A percentile compares a stretch with the other conserved stretches of the same genome.
Evolutionary conservation across 2,329 filamentous ascomycete species (phyloP).

Genomic region (Penicillium aurantiogriseum): DNA sequence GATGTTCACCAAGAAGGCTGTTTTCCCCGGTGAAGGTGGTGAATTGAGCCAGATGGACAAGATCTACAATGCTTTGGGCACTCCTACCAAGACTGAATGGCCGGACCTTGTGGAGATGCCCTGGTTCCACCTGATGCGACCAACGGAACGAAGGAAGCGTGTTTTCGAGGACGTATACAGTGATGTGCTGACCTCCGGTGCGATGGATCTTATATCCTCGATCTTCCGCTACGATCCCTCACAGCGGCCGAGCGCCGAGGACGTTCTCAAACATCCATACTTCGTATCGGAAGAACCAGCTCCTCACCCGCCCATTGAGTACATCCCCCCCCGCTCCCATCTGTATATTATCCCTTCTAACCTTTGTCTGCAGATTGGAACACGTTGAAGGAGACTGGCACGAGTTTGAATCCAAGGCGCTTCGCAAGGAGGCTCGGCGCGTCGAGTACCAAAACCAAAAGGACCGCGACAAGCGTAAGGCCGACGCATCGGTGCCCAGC

Average conservation of each 20-base stretch:
- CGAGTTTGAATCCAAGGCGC: constrained; percentile 94
- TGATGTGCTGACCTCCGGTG: constrained; percentile 71
- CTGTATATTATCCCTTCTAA: constrained; percentile 1
- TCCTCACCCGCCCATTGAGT: constrained; percentile 77
- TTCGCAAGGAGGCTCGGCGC: constrained; percentile 70
- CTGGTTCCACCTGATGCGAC: constrained; percentile 91
- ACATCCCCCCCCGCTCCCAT: constrained; percentile 43
- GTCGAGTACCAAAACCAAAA: constrained; percentile 48
- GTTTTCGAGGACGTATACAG: constrained; percentile 82
- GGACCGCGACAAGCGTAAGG: constrained; percentile 49
- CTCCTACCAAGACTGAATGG: constrained; percentile 81
- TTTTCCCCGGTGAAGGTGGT: constrained; percentile 93
- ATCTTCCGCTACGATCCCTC: constrained; percentile 91
- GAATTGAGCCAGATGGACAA: constrained; percentile 95
- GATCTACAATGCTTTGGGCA: constrained; percentile 90
- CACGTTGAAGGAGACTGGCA: constrained; percentile 93
- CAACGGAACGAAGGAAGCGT: constrained; percentile 68
- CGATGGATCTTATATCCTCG: constrained; percentile 74
- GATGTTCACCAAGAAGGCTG: constrained; percentile 89
- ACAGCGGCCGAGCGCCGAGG: constrained; percentile 76
- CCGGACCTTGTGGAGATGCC: constrained; percentile 88
- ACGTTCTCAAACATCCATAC: constrained; percentile 84
- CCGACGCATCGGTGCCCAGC: constrained; percentile 32
- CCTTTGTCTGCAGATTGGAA: constrained; percentile 58
- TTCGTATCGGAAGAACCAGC: constrained; percentile 79